Base-by-base conservation (phyloP, 148 eudicot species). In the Dianthus caryophyllus region DNA sequence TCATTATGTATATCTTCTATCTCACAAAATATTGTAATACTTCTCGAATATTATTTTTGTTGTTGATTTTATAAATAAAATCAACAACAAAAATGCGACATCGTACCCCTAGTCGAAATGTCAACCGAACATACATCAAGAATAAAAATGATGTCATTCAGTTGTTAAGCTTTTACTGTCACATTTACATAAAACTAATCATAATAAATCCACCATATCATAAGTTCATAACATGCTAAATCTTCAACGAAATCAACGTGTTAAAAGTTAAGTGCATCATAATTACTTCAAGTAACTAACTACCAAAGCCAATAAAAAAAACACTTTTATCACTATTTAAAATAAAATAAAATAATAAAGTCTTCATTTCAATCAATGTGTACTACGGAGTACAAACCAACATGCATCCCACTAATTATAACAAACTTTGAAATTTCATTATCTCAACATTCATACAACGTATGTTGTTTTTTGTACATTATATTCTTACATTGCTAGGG, bases 321-420 rank as follows among this genome's bases (percentile, higher is more conserved):
- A 31, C 9, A 22, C 67, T 64, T n/a, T 68, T 30, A 9, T 41
- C 43, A 66, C 51, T 33, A 59, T 60, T 67, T n/a, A n/a, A 39
- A 73, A 61, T 73, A 70, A 72, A 70, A 65, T 70, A 49, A 65
- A 26, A n/a, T 48, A n/a, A 48, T 18, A 61, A 55, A 70, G 70
- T 56, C 65, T 64, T 56, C 70, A 69, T 64, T 21, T 30, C 47
- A 69, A 75, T 70, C 65, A 65, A 70, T 75, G 60, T 69, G 65
- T 62, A 69, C 24, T 68, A n/a, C n/a, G n/a, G n/a, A n/a, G n/a
- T n/a, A 52, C 56, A 69, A 33, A 33, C 33, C 64, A 53, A 74
- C 58, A 64, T 49, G 66, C 74, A 69, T 48, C 59, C 73, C 70
- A 70, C 67, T 76, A 50, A 59, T n/a, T n/a, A n/a, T 71, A 76